Evolutionary conservation across 148 eudicot species (phyloP), one percentile per base, ranked within the genome.

Genomic region (Heliosperma pusillum): DNA sequence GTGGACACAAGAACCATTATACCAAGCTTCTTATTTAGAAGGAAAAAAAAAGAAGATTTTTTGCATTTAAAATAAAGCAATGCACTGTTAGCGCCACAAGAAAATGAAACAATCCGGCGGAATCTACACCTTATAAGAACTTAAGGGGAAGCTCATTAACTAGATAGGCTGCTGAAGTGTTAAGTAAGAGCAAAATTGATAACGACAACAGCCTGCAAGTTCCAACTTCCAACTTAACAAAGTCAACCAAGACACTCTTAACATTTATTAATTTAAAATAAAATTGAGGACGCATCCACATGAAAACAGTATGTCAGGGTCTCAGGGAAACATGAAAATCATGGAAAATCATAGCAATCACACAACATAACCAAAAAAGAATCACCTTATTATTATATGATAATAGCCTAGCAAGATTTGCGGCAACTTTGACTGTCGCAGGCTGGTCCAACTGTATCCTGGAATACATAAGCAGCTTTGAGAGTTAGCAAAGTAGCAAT

Each of bases 401-500:
- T 33, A 96, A 50, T 22, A 90, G 75, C 81, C 97, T 88, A 60
- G 89, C 89, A 73, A 96, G 96, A 80, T 90, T 96, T 68, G 99
- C 97, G 79, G 99, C 93, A 87, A 96, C 99, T 77, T 96, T 96
- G 55, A 96, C 99, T 10, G 97, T 92, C 59, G 99, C 92, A 65
- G 97, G 99, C 82, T 96, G 93, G 74, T 92, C 99, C 77, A 89
- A 90, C 76, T 92, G 97, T 65, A 96, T 95, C 83, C 99, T 96
- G 90, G 33, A 66, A 45, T 77, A 53, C 16, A 47, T 53, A 69
- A 8, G 47, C 70, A 59, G 57, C 33, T 70, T 17, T 74, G 12
- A 56, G 20, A 29, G 36, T 21, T 26, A 45, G 42, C 9, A 52
- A 58, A 27, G 56, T 26, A 45, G 56, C 13, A 52, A 58, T 61